A percentile compares a stretch with the other conserved stretches of the same genome.
Evolutionary conservation across 2,329 filamentous ascomycete species (phyloP).

Genomic region (Phialemoniopsis sp.): DNA sequence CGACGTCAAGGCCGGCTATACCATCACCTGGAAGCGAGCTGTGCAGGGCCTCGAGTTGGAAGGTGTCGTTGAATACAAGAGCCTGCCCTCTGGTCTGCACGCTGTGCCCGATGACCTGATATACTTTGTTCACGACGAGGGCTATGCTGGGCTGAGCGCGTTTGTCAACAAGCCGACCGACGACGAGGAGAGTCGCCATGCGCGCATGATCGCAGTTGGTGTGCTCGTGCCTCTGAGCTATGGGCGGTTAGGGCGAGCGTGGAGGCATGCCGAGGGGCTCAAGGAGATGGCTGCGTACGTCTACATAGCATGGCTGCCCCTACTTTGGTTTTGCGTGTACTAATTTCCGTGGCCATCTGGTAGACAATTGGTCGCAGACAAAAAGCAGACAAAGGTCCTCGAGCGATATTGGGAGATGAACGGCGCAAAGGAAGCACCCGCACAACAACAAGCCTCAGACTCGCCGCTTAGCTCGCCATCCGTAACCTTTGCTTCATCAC

Average conservation of each 20-base stretch:
- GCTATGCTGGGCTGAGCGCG: conserved; percentile 83
- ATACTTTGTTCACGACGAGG: conserved; percentile 83
- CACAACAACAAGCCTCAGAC: conserved; percentile 31
- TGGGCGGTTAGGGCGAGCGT: conserved; percentile 80
- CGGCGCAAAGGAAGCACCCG: conserved; percentile 34
- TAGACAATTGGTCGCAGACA: conserved; percentile 61
- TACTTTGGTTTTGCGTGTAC: neutral
- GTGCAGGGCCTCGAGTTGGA: conserved; percentile 69
- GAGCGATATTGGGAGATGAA: conserved; percentile 77
- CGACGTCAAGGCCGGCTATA: conserved; percentile 88
- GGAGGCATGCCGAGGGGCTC: conserved; percentile 77
- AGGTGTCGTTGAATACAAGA: conserved; percentile 92
- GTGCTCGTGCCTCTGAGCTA: conserved; percentile 81
- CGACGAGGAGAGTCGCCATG: conserved; percentile 74
- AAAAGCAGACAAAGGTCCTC: conserved; percentile 57
- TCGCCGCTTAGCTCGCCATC: conserved; percentile 49
- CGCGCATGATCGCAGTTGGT: conserved; percentile 89
- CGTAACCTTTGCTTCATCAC: conserved; percentile 36
- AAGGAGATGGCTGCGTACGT: conserved; percentile 69
- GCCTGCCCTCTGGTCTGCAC: conserved; percentile 87
- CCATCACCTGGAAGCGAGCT: conserved; percentile 82
- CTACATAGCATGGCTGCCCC: neutral
- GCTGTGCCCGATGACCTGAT: conserved; percentile 83
- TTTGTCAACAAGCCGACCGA: conserved; percentile 82
- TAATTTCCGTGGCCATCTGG: neutral